These are phyloP conservation scores for Pichia sp. DNA, from an alignment of 1,139 yeast species.

Conservation along the genomic window DNA sequence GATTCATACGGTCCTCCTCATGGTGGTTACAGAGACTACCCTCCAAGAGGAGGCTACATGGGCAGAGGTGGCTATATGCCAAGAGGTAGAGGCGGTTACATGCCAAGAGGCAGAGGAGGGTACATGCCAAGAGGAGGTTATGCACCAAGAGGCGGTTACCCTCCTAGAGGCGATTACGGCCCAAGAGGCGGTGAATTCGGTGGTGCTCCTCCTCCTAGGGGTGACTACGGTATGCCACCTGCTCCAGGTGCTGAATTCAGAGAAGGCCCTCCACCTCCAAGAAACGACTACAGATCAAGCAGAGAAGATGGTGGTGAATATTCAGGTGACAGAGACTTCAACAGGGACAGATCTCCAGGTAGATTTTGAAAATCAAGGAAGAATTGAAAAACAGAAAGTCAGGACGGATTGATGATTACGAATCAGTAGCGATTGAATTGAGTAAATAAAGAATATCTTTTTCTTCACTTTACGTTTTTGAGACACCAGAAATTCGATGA, in stretches of 20 bases:
- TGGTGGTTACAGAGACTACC: conserved; percentile 30
- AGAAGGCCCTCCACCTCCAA: conserved; percentile 30
- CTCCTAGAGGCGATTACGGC: conserved; percentile 27
- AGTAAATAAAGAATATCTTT: not conserved
- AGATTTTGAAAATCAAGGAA: conserved; percentile 38
- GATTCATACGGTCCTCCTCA: conserved; percentile 30
- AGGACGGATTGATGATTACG: not conserved
- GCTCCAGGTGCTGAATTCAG: conserved; percentile 33
- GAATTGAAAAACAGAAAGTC: not conserved
- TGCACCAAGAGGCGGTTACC: conserved; percentile 30
- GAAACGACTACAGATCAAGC: conserved; percentile 34
- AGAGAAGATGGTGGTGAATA: conserved; percentile 29
- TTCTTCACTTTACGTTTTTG: not conserved
- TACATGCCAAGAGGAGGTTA: conserved; percentile 27
- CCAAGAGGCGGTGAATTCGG: conserved; percentile 29
- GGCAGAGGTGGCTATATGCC: conserved; percentile 26
- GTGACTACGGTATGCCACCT: conserved; percentile 30
- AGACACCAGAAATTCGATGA: not conserved
- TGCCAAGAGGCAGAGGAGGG: conserved; percentile 22
- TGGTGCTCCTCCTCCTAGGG: conserved; percentile 27
- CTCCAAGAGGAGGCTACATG: conserved; percentile 25
- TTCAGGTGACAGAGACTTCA: conserved; percentile 30
- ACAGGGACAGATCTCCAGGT: conserved; percentile 58
- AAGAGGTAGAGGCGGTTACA: conserved; percentile 24
- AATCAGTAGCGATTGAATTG: not conserved